Conservation (phyloP, 805 yeast species). For the Maudiozyma turicensis region DNA sequence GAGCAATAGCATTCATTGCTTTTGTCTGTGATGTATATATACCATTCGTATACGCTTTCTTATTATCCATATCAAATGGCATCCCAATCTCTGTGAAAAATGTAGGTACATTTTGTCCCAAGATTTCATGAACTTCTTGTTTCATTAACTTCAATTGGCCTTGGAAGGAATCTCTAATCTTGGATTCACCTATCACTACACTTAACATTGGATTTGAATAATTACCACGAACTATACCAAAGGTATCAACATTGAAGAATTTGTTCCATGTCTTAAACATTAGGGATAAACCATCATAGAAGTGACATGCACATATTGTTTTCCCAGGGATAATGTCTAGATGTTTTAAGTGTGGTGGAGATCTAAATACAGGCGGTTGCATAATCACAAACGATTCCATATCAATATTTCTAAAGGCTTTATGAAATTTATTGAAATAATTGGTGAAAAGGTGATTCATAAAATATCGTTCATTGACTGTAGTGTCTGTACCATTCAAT, state of each 20-base stretch:
- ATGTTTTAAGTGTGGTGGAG: slow-evolving; percentile 58
- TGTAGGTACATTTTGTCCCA: slow-evolving; percentile 62
- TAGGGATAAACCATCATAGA: slow-evolving; percentile 88
- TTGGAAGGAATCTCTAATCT: slow-evolving; percentile 62
- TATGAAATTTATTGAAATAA: slow-evolving; percentile 45
- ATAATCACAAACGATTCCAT: slow-evolving; percentile 46
- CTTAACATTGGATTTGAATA: slow-evolving; percentile 67
- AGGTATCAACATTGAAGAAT: slow-evolving; percentile 73
- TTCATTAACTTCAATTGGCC: slow-evolving; percentile 60
- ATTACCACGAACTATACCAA: slow-evolving; percentile 74
- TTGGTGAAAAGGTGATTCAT: slow-evolving; percentile 55
- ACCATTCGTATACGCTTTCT: slow-evolving; percentile 56
- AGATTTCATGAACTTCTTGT: slow-evolving; percentile 46
- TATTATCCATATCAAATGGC: slow-evolving; percentile 91
- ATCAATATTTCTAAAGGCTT: slow-evolving; percentile 38
- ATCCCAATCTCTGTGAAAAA: slow-evolving; percentile 92
- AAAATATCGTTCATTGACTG: slow-evolving; percentile 44
- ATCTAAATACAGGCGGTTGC: slow-evolving; percentile 74
- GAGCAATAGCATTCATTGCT: slow-evolving; percentile 75
- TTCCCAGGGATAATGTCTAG: slow-evolving; percentile 47
- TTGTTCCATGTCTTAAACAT: slow-evolving; percentile 88
- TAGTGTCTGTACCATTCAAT: slow-evolving; percentile 19
- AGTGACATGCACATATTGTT: slow-evolving; percentile 78
- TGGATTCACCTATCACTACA: slow-evolving; percentile 71
- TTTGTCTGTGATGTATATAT: slow-evolving; percentile 63